These are phyloP conservation scores for Hypomontagnella submonticulosa DNA, from an alignment of 495 filamentous ascomycete species.

Conservation along the genomic window DNA sequence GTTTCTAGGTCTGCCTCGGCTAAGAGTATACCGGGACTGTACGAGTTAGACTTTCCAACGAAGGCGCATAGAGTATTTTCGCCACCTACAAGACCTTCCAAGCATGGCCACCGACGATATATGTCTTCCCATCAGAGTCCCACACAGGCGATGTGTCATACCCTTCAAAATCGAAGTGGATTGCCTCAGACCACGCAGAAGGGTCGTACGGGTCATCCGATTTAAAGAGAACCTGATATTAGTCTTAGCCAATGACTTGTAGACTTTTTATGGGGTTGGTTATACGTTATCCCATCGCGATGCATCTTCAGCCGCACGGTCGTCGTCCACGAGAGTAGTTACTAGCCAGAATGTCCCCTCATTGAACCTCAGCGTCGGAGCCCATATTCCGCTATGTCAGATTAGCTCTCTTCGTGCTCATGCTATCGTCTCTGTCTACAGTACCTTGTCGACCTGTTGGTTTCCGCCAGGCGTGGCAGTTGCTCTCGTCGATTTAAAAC, in stretches of 20 bases:
- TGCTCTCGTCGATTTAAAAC: conserved; percentile 54
- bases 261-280: too few relatives aligned
- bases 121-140: conserved; percentile 61
- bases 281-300: conserved; percentile 57
- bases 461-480: conserved; percentile 55
- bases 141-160: conserved; percentile 61
- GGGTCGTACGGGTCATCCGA: conserved; percentile 50
- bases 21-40: conserved; percentile 53
- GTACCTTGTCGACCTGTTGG: conserved; percentile 57
- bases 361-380: conserved; percentile 53
- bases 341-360: conserved; percentile 55
- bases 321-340: conserved; percentile 57
- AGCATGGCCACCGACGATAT: conserved; percentile 58
- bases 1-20: conserved; percentile 54
- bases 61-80: background rate
- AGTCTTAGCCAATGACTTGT: background rate
- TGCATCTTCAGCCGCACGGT: conserved; percentile 46
- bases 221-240: conserved; percentile 53
- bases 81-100: conserved; percentile 53
- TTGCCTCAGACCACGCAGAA: conserved; percentile 51
- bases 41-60: background rate
- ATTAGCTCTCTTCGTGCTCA: background rate
- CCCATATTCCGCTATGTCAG: conserved; percentile 54
- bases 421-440: background rate
- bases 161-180: conserved; percentile 56